Evolutionary conservation across 2,329 filamentous ascomycete genomes (phyloP).

Genomic region (Trichoderma sp.): DNA sequence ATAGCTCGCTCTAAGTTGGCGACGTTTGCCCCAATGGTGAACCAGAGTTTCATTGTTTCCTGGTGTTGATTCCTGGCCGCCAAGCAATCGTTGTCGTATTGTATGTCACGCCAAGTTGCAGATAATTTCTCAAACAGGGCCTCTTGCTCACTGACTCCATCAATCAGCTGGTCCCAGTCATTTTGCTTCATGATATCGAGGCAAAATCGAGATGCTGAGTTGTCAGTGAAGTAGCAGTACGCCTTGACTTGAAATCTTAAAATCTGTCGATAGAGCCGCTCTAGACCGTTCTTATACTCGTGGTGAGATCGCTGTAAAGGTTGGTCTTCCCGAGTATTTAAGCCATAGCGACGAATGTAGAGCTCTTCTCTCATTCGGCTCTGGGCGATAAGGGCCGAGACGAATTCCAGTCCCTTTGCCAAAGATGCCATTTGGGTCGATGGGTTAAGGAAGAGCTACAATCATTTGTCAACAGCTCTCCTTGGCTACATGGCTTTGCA

Average conservation of each 20-base stretch:
- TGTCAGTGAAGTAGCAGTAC: conserved; percentile 1
- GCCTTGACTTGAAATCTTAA: not conserved
- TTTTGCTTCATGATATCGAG: not conserved
- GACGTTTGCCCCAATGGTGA: not conserved
- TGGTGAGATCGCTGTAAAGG: not conserved
- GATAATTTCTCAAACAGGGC: not conserved
- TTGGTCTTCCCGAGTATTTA: not conserved
- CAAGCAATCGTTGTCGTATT: not conserved
- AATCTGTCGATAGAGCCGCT: not conserved
- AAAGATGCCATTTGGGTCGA: not conserved
- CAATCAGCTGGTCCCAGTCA: not conserved
- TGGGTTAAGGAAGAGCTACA: not conserved
- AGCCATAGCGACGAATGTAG: not conserved
- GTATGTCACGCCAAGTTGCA: not conserved
- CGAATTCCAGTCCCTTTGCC: not conserved
- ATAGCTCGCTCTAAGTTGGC: not conserved
- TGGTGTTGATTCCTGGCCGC: not conserved
- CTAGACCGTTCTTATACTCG: not conserved
- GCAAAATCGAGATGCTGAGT: not conserved
- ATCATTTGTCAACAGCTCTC: not conserved
- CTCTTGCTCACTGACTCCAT: not conserved
- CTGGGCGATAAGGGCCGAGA: conserved; percentile 7
- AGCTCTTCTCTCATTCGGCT: conserved; percentile 14
- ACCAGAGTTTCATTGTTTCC: not conserved
- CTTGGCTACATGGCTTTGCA: not conserved